Conservation (phyloP, 306 rosid species). For the Alnus glutinosa region DNA sequence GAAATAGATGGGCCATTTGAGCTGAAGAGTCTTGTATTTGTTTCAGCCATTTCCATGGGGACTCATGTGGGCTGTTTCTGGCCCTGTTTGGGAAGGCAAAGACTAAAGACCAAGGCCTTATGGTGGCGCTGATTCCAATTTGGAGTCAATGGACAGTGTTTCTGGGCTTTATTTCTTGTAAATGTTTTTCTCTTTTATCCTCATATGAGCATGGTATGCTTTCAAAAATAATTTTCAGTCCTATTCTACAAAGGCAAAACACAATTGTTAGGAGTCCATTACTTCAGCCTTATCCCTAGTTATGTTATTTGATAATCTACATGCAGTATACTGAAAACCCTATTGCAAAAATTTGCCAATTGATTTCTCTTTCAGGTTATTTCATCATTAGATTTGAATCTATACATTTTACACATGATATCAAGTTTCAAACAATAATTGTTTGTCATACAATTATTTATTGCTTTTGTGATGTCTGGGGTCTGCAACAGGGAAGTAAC, state of each 20-base stretch:
- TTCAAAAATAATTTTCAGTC: neutral
- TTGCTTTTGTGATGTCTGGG: too few relatives aligned
- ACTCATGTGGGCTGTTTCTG: constrained; percentile 55
- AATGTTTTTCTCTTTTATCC: neutral
- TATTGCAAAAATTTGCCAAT: neutral
- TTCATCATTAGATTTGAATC: neutral
- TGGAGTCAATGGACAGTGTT: constrained; percentile 8
- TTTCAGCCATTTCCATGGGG: constrained; percentile 30
- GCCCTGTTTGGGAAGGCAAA: constrained; percentile 17
- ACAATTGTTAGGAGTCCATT: neutral
- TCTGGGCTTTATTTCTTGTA: constrained; percentile 7
- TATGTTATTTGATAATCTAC: neutral
- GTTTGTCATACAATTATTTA: too few relatives aligned
- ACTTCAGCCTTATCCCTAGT: neutral
- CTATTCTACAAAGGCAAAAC: neutral
- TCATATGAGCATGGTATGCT: neutral
- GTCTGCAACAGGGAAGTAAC: too few relatives aligned
- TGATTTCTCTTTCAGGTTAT: neutral
- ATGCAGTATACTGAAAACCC: neutral
- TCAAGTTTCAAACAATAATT: neutral
- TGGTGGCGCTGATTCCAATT: neutral
- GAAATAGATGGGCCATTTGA: constrained; percentile 37
- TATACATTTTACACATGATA: neutral
- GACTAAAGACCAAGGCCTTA: constrained; percentile 22
- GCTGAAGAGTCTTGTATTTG: constrained; percentile 11